Base-by-base conservation (phyloP, 805 yeast species). In the Wickerhamomyces strasburgensis region DNA sequence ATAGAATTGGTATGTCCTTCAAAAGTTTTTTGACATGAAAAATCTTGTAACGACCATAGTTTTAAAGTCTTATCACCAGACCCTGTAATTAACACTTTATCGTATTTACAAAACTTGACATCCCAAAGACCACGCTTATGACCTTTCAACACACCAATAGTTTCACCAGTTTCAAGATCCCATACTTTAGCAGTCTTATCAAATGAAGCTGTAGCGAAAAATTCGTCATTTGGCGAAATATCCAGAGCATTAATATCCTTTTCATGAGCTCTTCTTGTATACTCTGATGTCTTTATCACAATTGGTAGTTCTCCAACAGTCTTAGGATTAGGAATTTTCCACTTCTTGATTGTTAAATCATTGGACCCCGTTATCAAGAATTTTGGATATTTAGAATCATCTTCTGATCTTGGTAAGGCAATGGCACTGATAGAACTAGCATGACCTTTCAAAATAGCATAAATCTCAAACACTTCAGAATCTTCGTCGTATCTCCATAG, bases 91-190 rank as follows among this genome's bases (percentile, higher is more conserved):
- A 93, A 46, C 1, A 80, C 59, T 58, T 85, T 80, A 51, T 87
- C 96, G 59, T 70, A 84, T 26, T 77, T 78, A 51, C 87, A 84
- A 58, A 93, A 93, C 44, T 73, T 72, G 23, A 88, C 79, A 55
- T 86, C 94, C 95, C 98, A 93, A 30, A 93, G 73, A 10, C 98
- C 98, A 52, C 99, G 76, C 57, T 80, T 84, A 61, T 93, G 99
- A 14, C 96, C 97, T 43, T 78, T 78, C 44, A 93, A 65, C 6
- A 90, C 70, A 7, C 95, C 96, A 14, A 84, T 65, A 3, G 82
- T 77, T 60, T 93, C 97, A 40, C 98, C 98, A n/a, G 76, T 65
- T 29, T 77, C 84, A 18, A 78, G 54, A 55, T 84, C 80, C 98
- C 98, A 93, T 4, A 93, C 65, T 55, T 93, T 93, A 42, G 84